Conservation (phyloP, 495 filamentous ascomycete species). For the Aspergillus incahuasiensis region DNA sequence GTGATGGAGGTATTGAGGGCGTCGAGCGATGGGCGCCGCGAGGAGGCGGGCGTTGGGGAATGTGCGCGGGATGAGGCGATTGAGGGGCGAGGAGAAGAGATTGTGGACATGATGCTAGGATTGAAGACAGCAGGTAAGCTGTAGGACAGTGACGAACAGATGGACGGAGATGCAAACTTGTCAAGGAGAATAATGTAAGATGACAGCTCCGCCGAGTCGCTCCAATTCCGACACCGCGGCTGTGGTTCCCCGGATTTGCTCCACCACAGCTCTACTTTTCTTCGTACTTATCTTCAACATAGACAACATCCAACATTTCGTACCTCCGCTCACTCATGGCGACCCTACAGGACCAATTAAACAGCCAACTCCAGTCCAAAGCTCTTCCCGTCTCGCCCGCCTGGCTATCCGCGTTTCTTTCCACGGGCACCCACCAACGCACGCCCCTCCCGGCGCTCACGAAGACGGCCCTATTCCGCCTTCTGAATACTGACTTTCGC, state of each 20-base stretch:
- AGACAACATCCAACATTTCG: background rate
- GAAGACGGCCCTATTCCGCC: slow-evolving; percentile 74
- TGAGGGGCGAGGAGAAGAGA: slow-evolving; percentile 65
- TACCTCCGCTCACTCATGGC: slow-evolving; percentile 27
- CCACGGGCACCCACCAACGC: slow-evolving; percentile 29
- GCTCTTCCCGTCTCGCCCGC: slow-evolving; percentile 37
- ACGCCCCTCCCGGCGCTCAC: slow-evolving; percentile 67
- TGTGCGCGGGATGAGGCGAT: slow-evolving; percentile 63
- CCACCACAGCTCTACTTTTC: slow-evolving; percentile 4
- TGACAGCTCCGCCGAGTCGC: background rate
- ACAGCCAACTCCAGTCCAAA: slow-evolving; percentile 40
- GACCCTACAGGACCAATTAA: slow-evolving; percentile 34
- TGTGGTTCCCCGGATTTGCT: slow-evolving; percentile 13
- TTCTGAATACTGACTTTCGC: slow-evolving; percentile 74
- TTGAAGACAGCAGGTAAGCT: slow-evolving; percentile 12
- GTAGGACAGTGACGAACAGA: background rate
- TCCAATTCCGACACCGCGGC: background rate
- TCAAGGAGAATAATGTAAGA: slow-evolving; percentile 1
- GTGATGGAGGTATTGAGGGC: slow-evolving; percentile 43
- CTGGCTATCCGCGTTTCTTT: slow-evolving; percentile 43
- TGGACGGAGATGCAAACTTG: slow-evolving; percentile 10
- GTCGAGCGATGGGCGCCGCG: slow-evolving; percentile 71
- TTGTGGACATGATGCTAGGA: slow-evolving; percentile 60
- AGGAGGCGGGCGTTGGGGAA: slow-evolving; percentile 59
- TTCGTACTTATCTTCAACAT: too few relatives aligned